Evolutionary conservation across 2,329 filamentous ascomycete genomes (phyloP), one percentile per base, ranked within the genome.

Genomic region (Epichloe festucae): DNA sequence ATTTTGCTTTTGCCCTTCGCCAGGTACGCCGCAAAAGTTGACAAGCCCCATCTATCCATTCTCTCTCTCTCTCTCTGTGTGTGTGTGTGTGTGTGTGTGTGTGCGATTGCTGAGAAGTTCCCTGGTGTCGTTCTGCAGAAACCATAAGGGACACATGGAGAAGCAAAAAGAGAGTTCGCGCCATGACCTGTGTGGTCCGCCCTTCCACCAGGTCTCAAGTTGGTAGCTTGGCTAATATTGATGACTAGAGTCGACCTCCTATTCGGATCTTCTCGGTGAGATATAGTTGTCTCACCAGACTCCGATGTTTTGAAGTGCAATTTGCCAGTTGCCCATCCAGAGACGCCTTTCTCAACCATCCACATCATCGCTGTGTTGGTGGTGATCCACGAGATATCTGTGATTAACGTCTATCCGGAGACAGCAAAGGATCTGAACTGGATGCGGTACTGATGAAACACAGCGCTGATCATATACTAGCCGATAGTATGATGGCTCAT

Each of bases 261-360:
- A 45, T 48, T 56, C 54, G 56, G 56, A 42, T 55, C 53, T 53
- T 51, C 53, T 62, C 57, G 58, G 56, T 53, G 56, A 56, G 56
- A 58, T 59, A 54, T 48, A 23, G 40, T 10, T 66, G 64, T 66
- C 62, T 65, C 58, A 65, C 54, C 35, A 56, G 45, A 31, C 50
- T 54, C 49, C 42, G 56, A 55, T 55, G 56, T 58, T 63, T 59
- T 54, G 53, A 50, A 58, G 48, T 55, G 56, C 55, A 56, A 63
- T 59, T 56, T 60, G 56, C 48, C 54, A 55, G 51, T 42, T 49
- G 14, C 38, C 49, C 57, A 57, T 57, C 55, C 52, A 52, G 54
- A 35, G 50, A 53, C 38, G 47, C 27, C 23, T 15, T 12, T 27
- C 42, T 49, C 43, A 19, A 44, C 40, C 44, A 41, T 38, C 35